These are phyloP conservation scores for Candida suzukii DNA, from an alignment of 805 yeast genomes.

Conservation along the genomic window DNA sequence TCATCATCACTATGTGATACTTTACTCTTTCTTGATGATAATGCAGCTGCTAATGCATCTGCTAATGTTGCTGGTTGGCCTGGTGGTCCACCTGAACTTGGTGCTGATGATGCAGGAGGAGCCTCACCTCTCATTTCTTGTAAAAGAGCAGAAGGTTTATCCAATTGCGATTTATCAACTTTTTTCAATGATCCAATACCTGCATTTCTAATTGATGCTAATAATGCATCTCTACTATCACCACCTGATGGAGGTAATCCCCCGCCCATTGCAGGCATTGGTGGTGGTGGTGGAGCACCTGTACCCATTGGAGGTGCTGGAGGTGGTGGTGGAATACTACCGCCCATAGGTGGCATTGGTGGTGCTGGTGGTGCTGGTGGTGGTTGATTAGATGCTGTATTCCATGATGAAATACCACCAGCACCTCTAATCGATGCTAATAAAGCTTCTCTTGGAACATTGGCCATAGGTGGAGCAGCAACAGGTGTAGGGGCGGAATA, in stretches of 20 bases:
- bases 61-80: constrained; percentile 59
- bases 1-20: constrained; percentile 80
- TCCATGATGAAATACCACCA: constrained; percentile 60
- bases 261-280: constrained; percentile 20
- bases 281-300: constrained; percentile 21
- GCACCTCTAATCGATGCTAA: constrained; percentile 83
- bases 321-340: constrained; percentile 20
- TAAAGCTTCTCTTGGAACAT: constrained; percentile 68
- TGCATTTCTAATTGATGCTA: constrained; percentile 81
- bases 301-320: constrained; percentile 9
- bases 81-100: constrained; percentile 30
- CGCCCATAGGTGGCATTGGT: constrained; percentile 13
- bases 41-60: constrained; percentile 83
- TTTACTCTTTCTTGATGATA: constrained; percentile 73
- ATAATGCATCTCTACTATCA: constrained; percentile 66
- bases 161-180: constrained; percentile 78
- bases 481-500: too few relatives aligned
- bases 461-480: constrained; percentile 29
- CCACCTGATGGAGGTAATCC: constrained; percentile 15
- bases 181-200: constrained; percentile 65
- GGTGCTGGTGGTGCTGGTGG: constrained; percentile 13
- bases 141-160: constrained; percentile 64
- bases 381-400: constrained; percentile 10
- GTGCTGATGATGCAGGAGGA: constrained; percentile 27
- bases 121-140: constrained; percentile 68